phyloP scores from a whole-genome alignment of 2,329 filamentous ascomycete genomes.

The Cercospora sp. region DNA sequence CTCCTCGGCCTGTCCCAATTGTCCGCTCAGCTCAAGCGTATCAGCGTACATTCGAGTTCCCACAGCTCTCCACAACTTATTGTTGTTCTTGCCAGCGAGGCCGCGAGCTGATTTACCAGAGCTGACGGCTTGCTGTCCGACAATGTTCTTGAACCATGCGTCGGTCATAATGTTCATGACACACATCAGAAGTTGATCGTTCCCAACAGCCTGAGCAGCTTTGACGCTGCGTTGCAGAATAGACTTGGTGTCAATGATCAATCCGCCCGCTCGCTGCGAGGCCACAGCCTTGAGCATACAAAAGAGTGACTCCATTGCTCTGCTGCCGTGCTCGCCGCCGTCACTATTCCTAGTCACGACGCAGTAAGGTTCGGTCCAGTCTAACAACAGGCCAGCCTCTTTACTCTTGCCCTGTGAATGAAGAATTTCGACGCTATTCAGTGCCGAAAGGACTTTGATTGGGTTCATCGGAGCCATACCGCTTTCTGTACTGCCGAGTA shows the following conservation, averaged over 20 bases:
- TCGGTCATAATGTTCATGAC: slow-evolving; percentile 82
- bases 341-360: slow-evolving; percentile 64
- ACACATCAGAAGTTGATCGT: slow-evolving; percentile 79
- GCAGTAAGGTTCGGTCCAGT: slow-evolving; percentile 67
- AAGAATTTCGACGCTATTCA: slow-evolving; percentile 53
- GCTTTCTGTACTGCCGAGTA: slow-evolving; percentile 39
- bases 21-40: slow-evolving; percentile 70
- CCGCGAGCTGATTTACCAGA: slow-evolving; percentile 53
- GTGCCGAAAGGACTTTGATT: slow-evolving; percentile 48
- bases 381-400: slow-evolving; percentile 61
- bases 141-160: slow-evolving; percentile 76
- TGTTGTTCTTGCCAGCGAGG: slow-evolving; percentile 51
- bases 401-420: slow-evolving; percentile 42
- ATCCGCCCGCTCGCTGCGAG: slow-evolving; percentile 48
- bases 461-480: slow-evolving; percentile 39
- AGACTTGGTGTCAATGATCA: slow-evolving; percentile 73
- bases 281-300: slow-evolving; percentile 68
- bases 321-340: slow-evolving; percentile 69
- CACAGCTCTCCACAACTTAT: slow-evolving; percentile 56
- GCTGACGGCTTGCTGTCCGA: slow-evolving; percentile 61
- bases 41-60: slow-evolving; percentile 76
- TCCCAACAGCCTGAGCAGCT: slow-evolving; percentile 67
- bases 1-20: slow-evolving; percentile 32
- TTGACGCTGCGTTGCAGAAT: slow-evolving; percentile 72
- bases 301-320: slow-evolving; percentile 75